phyloP scores from a whole-genome alignment of 495 filamentous ascomycete genomes.

The Daldinia caldariorum region DNA sequence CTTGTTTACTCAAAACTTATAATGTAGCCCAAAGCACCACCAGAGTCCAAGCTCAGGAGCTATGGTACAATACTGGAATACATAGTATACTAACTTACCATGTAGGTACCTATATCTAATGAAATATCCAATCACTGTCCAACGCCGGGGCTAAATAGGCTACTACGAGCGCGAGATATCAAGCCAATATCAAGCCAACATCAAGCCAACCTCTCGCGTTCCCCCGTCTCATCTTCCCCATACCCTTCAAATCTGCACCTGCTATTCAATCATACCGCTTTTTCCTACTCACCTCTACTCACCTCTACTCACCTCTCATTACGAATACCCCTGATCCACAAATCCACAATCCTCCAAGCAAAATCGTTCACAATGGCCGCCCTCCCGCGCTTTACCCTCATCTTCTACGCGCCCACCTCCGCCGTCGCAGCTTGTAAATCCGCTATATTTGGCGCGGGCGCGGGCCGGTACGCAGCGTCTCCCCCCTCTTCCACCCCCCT shows the following conservation, averaged over 20 bases:
- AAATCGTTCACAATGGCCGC: not conserved
- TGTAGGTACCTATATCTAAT: not conserved
- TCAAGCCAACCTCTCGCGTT: too few relatives aligned
- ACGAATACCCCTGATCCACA: not conserved
- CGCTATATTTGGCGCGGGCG: constrained; percentile 72
- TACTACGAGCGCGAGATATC: too few relatives aligned
- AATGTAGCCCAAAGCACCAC: not conserved
- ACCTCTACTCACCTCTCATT: not conserved
- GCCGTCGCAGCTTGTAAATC: constrained; percentile 63
- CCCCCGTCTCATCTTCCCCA: not conserved
- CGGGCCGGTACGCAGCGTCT: constrained; percentile 52
- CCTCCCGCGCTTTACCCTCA: constrained; percentile 50
- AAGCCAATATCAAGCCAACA: too few relatives aligned
- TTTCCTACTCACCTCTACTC: not conserved
- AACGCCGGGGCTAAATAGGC: not conserved
- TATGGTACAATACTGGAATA: too few relatives aligned
- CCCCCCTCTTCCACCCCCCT: too few relatives aligned
- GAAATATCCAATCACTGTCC: not conserved
- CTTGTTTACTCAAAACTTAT: not conserved
- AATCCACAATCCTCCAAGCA: too few relatives aligned
- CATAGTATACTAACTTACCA: not conserved
- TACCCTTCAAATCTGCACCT: not conserved
- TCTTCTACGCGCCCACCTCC: constrained; percentile 66
- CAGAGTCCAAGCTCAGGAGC: too few relatives aligned
- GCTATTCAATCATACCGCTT: not conserved